These are phyloP conservation scores for Trametes cubensis DNA, from an alignment of 768 basidiomycete species.

Conservation along the genomic window DNA sequence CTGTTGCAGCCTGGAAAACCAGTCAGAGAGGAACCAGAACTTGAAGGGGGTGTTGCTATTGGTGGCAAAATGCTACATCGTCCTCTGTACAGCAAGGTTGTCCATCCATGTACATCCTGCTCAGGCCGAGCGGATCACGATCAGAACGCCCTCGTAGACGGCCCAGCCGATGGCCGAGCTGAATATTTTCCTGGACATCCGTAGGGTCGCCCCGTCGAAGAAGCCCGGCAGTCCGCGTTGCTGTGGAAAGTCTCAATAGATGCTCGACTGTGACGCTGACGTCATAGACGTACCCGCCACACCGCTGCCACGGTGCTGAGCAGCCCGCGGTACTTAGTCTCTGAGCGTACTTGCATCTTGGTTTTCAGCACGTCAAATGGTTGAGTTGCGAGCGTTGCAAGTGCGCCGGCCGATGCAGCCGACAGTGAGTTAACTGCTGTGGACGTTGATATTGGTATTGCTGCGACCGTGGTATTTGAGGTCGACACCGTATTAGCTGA, in stretches of 20 bases:
- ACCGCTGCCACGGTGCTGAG: constrained; percentile 64
- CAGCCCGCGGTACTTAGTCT: constrained; percentile 74
- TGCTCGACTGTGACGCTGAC: neutral
- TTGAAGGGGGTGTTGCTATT: too few relatives aligned
- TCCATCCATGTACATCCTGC: neutral
- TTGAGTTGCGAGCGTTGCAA: constrained; percentile 85
- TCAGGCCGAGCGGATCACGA: constrained; percentile 45
- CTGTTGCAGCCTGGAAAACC: too few relatives aligned
- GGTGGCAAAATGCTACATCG: too few relatives aligned
- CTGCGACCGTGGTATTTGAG: constrained; percentile 18
- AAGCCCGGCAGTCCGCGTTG: constrained; percentile 81
- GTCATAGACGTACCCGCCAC: constrained; percentile 55
- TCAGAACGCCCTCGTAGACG: constrained; percentile 79
- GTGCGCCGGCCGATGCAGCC: constrained; percentile 79
- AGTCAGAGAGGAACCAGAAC: too few relatives aligned
- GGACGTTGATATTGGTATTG: constrained; percentile 48
- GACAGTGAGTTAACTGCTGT: constrained; percentile 61
- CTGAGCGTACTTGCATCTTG: constrained; percentile 87
- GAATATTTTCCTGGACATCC: constrained; percentile 82
- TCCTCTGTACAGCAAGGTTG: neutral
- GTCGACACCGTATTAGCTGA: constrained; percentile 13
- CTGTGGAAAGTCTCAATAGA: constrained; percentile 41
- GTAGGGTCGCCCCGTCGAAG: constrained; percentile 83
- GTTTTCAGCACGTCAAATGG: constrained; percentile 98
- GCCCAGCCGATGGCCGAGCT: constrained; percentile 93